phyloP scores from a whole-genome alignment of 2,329 filamentous ascomycete genomes.

The Aspergillus arachidicola region DNA sequence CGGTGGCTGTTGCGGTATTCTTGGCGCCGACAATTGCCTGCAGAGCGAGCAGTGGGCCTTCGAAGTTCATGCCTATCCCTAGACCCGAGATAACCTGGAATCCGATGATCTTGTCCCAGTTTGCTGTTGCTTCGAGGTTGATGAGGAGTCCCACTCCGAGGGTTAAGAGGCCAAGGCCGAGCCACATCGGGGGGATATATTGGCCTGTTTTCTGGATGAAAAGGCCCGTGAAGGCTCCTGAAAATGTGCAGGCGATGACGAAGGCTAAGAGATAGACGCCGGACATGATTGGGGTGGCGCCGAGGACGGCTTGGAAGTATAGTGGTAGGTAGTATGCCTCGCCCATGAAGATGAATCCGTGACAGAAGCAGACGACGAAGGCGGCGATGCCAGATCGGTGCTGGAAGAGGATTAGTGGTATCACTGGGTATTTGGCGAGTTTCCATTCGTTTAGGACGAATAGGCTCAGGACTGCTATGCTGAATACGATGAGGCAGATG shows the following conservation, averaged over 20 bases:
- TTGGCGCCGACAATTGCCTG: conserved; percentile 51
- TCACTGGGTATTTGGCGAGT: conserved; percentile 74
- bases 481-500: conserved; percentile 76
- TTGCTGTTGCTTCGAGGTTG: conserved; percentile 45
- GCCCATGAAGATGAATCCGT: conserved; percentile 77
- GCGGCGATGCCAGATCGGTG: conserved; percentile 66
- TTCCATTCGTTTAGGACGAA: conserved; percentile 76
- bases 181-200: conserved; percentile 63
- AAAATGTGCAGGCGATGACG: conserved; percentile 66
- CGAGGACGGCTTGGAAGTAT: conserved; percentile 78
- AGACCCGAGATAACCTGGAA: conserved; percentile 52
- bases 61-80: conserved; percentile 53
- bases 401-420: conserved; percentile 72
- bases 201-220: conserved; percentile 73
- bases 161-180: conserved; percentile 60
- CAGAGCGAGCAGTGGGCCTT: conserved; percentile 55
- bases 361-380: conserved; percentile 68
- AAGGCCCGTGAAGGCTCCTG: conserved; percentile 64
- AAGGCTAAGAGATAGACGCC: conserved; percentile 75
- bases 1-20: conserved; percentile 52
- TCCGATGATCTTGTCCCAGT: conserved; percentile 40
- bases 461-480: conserved; percentile 61
- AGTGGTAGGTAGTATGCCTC: conserved; percentile 79
- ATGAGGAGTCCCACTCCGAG: conserved; percentile 70
- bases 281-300: conserved; percentile 68